Percentiles rank a stretch among this genome's conserved stretches.
phyloP scores from a whole-genome alignment of 352 stramenopile species.

The Phytophthora citrophthora region DNA sequence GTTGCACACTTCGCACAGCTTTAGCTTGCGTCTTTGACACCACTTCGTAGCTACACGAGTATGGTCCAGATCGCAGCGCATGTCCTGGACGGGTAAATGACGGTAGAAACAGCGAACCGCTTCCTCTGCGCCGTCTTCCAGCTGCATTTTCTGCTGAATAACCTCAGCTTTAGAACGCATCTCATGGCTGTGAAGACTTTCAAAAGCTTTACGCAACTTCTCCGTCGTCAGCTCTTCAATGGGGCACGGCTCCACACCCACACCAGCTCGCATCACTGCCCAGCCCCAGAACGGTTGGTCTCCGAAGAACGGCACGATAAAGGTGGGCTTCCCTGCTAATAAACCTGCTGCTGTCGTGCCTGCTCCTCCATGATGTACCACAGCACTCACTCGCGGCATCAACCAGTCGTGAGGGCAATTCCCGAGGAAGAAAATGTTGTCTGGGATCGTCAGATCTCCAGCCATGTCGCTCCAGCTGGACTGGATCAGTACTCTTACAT shows the following conservation, averaged over 20 bases:
- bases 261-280: slow-evolving; percentile 76
- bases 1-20: slow-evolving; percentile 59
- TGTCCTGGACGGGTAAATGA: slow-evolving; percentile 80
- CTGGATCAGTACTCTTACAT: slow-evolving; percentile 88
- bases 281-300: slow-evolving; percentile 95
- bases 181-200: slow-evolving; percentile 47
- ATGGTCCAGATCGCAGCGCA: slow-evolving; percentile 78
- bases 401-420: slow-evolving; percentile 92
- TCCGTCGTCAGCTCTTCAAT: slow-evolving; percentile 80
- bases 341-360: slow-evolving; percentile 92
- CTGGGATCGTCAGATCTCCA: slow-evolving; percentile 39
- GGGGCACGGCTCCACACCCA: slow-evolving; percentile 84
- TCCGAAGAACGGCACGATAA: slow-evolving; percentile 95
- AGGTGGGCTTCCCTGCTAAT: slow-evolving; percentile 89
- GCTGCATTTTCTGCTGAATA: slow-evolving; percentile 65
- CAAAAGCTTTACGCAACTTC: slow-evolving; percentile 75
- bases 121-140: slow-evolving; percentile 83
- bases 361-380: slow-evolving; percentile 82
- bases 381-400: slow-evolving; percentile 83
- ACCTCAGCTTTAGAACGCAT: slow-evolving; percentile 48
- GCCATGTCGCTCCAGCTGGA: slow-evolving; percentile 85
- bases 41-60: slow-evolving; percentile 58
- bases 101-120: slow-evolving; percentile 87
- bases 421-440: slow-evolving; percentile 65
- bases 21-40: slow-evolving; percentile 53